Conservation (phyloP, 1,284 basidiomycete genomes). For the Ustilago curta region DNA sequence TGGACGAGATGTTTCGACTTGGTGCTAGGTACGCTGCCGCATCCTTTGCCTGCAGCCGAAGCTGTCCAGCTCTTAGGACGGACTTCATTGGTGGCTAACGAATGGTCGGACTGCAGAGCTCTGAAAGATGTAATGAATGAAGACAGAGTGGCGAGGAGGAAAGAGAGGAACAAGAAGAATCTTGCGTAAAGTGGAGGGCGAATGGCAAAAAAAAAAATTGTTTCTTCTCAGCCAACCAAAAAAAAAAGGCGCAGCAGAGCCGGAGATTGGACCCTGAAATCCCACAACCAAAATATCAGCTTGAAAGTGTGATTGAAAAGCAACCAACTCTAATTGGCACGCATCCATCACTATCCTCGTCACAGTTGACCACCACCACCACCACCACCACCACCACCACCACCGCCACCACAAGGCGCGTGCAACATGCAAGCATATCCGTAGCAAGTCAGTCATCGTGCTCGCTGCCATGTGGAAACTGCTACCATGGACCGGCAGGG, state of each 20-base stretch:
- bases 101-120: neutral
- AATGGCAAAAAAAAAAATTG: constrained; percentile 8
- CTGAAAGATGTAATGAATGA: neutral
- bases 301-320: constrained; percentile 23
- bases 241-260: constrained; percentile 1
- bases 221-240: neutral
- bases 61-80: constrained; percentile 4
- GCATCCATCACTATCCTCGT: neutral
- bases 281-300: too few relatives aligned
- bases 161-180: neutral
- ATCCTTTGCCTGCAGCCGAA: neutral
- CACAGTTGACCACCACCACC: neutral
- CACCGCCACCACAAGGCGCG: neutral
- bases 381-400: neutral
- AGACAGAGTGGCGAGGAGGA: constrained; percentile 7
- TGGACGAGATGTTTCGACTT: constrained; percentile 20
- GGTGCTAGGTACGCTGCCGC: constrained; percentile 8
- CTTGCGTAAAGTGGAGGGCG: constrained; percentile 16
- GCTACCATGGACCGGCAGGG: constrained; percentile 22
- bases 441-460: neutral
- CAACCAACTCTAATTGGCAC: constrained; percentile 9
- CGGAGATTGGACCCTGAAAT: constrained; percentile 10
- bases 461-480: constrained; percentile 21
- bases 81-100: constrained; percentile 22
- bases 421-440: neutral